Evolutionary conservation across 1,139 yeast genomes (phyloP).

Genomic region (Candida pseudoviswanathii): DNA sequence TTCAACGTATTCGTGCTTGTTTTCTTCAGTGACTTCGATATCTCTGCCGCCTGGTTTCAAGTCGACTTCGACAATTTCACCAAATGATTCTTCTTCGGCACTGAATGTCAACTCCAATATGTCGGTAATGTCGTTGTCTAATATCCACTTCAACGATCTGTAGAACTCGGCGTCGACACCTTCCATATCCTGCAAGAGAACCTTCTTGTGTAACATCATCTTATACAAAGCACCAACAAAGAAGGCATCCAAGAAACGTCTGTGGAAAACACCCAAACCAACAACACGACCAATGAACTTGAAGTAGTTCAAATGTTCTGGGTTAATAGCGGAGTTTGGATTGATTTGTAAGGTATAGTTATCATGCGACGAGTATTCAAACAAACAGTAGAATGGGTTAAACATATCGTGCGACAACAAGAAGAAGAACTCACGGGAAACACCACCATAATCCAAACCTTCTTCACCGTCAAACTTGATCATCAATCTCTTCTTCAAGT

Average conservation of each 20-base stretch:
- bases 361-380: slow-evolving; percentile 97
- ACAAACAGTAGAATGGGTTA: slow-evolving; percentile 95
- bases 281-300: slow-evolving; percentile 98
- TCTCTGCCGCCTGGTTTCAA: slow-evolving; percentile 86
- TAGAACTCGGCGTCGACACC: slow-evolving; percentile 98
- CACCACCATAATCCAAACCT: slow-evolving; percentile 99
- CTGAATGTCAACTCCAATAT: slow-evolving; percentile 86
- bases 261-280: slow-evolving; percentile 96
- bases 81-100: slow-evolving; percentile 95
- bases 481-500: slow-evolving; percentile 94
- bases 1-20: slow-evolving; percentile 94
- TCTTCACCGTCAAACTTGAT: slow-evolving; percentile 98
- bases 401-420: slow-evolving; percentile 97
- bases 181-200: slow-evolving; percentile 95
- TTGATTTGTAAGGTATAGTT: slow-evolving; percentile 96
- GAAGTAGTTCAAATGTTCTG: slow-evolving; percentile 96
- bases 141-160: slow-evolving; percentile 91
- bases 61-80: slow-evolving; percentile 88
- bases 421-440: slow-evolving; percentile 95
- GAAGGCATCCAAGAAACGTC: slow-evolving; percentile 96
- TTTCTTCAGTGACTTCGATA: slow-evolving; percentile 72
- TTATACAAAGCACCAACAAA: slow-evolving; percentile 97
- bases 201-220: slow-evolving; percentile 95
- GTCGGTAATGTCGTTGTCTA: slow-evolving; percentile 86
- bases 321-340: slow-evolving; percentile 97